Conservation (phyloP, 2,329 filamentous ascomycete species). For the Penicillium sp. region DNA sequence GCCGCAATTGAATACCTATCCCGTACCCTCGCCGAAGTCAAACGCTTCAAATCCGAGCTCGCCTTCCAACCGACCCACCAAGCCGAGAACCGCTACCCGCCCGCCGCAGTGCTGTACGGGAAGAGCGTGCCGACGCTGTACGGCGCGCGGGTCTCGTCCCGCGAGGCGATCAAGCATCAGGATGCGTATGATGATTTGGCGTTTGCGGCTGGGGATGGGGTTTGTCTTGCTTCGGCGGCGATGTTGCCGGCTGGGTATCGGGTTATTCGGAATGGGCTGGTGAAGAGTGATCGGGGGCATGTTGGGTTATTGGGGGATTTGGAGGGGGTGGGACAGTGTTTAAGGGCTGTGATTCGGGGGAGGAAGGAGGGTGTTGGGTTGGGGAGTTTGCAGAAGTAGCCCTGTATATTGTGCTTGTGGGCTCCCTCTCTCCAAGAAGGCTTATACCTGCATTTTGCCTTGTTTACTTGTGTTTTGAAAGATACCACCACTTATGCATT, state of each 20-base stretch:
- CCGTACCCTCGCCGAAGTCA: slow-evolving; percentile 71
- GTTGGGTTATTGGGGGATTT: slow-evolving; percentile 85
- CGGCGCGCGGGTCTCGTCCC: slow-evolving; percentile 71
- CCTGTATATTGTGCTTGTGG: background rate
- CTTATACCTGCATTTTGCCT: background rate
- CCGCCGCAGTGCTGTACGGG: slow-evolving; percentile 79
- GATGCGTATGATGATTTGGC: slow-evolving; percentile 85
- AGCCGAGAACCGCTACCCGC: slow-evolving; percentile 74
- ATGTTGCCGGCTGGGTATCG: slow-evolving; percentile 82
- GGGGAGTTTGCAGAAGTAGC: slow-evolving; percentile 39
- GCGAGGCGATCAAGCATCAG: slow-evolving; percentile 71
- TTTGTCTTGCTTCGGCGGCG: slow-evolving; percentile 80
- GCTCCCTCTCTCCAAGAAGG: too few species aligned
- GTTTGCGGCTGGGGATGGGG: slow-evolving; percentile 85
- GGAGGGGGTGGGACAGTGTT: slow-evolving; percentile 73
- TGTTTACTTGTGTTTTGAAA: slow-evolving; percentile 12
- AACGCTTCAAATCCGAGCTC: slow-evolving; percentile 75
- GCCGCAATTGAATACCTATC: slow-evolving; percentile 68
- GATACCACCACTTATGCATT: slow-evolving; percentile 20
- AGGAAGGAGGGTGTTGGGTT: slow-evolving; percentile 72
- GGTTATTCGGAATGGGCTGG: slow-evolving; percentile 70
- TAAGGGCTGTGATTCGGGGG: slow-evolving; percentile 68
- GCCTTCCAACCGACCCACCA: slow-evolving; percentile 62
- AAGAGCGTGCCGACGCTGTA: slow-evolving; percentile 85
- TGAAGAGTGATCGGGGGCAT: slow-evolving; percentile 82